phyloP scores from a whole-genome alignment of 2,329 filamentous ascomycete species.

The Mycogone perniciosa region DNA sequence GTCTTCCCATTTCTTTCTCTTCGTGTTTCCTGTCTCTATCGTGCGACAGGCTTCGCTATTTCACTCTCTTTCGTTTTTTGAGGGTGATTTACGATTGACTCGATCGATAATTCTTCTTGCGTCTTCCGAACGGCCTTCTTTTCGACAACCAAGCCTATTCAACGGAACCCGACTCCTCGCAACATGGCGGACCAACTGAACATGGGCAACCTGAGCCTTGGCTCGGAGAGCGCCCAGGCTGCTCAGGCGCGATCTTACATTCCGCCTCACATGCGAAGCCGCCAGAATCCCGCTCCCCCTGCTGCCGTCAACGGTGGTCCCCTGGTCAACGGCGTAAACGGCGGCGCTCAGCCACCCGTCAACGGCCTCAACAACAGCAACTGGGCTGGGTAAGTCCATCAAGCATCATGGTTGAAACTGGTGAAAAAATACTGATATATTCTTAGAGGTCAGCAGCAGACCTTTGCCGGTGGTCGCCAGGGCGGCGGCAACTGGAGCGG shows the following conservation, averaged over 20 bases:
- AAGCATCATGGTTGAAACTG: background rate
- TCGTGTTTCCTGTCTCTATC: slow-evolving; percentile 25
- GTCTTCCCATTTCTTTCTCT: slow-evolving; percentile 30
- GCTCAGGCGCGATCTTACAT: slow-evolving; percentile 63
- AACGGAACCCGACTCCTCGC: slow-evolving; percentile 24
- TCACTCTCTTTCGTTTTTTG: slow-evolving; percentile 24
- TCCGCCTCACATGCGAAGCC: slow-evolving; percentile 72
- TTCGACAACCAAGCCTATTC: slow-evolving; percentile 11
- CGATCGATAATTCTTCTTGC: slow-evolving; percentile 8
- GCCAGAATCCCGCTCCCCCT: slow-evolving; percentile 30
- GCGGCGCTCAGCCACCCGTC: slow-evolving; percentile 11
- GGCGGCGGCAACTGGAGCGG: slow-evolving; percentile 10
- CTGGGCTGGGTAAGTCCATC: slow-evolving; percentile 32
- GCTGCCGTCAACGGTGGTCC: slow-evolving; percentile 35
- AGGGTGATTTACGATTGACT: slow-evolving; percentile 23
- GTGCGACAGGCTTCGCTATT: slow-evolving; percentile 22
- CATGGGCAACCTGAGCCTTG: slow-evolving; percentile 68
- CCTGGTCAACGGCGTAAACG: slow-evolving; percentile 12
- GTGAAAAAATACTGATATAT: too few relatives aligned
- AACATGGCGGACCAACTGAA: slow-evolving; percentile 80
- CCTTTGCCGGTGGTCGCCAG: slow-evolving; percentile 3
- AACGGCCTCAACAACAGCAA: slow-evolving; percentile 30
- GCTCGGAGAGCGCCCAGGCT: slow-evolving; percentile 31
- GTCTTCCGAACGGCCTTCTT: background rate
- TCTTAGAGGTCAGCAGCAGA: too few relatives aligned